Base-by-base conservation (phyloP, 768 basidiomycete genomes). In the Amanita thiersii region DNA sequence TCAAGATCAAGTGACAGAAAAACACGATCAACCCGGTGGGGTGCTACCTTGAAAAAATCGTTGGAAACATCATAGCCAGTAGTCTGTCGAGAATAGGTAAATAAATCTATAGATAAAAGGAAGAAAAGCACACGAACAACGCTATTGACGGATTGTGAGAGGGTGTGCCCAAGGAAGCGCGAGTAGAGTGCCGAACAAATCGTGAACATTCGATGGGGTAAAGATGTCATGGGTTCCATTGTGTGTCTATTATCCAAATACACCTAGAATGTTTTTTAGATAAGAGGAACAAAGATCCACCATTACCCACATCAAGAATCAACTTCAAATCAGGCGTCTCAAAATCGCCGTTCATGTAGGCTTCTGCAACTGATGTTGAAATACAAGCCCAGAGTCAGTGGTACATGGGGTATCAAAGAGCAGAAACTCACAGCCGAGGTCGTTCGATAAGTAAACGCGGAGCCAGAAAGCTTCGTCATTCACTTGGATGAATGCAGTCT, bases 321-420 rank as follows among this genome's bases (percentile, higher is more conserved):
- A 4, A 23, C 7, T 15, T 24, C n/a, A 21, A 20, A 23, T 12
- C 19, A 21, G 37, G 10, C 9, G 37, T 38, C 20, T 38, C 19
- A 24, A 38, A 38, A 20, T 38, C 37, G 4, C 37, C 37, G 24
- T 38, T 18, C 37, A 38, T 38, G 19, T 38, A 38, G 20, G 37
- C 37, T 14, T 38, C 37, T 9, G 37, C 18, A 20, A 38, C 37
- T 38, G 26, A 7, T n/a, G n/a, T 7, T 7, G n/a, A n/a, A n/a
- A 7, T 7, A 28, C 6, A 28, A 28, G 26, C n/a, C n/a, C 6
- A n/a, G 7, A 28, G 7, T 28, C 26, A 28, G n/a, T 7, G 26
- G n/a, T 28, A 28, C 26, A 28, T 28, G n/a, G 7, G 7, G n/a
- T n/a, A 7, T n/a, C 6, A 28, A 28, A 7, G n/a, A 28, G 26